Evolutionary conservation across 208 protist genomes (phyloP).

Genomic region (Trypanosomatidae sp.): DNA sequence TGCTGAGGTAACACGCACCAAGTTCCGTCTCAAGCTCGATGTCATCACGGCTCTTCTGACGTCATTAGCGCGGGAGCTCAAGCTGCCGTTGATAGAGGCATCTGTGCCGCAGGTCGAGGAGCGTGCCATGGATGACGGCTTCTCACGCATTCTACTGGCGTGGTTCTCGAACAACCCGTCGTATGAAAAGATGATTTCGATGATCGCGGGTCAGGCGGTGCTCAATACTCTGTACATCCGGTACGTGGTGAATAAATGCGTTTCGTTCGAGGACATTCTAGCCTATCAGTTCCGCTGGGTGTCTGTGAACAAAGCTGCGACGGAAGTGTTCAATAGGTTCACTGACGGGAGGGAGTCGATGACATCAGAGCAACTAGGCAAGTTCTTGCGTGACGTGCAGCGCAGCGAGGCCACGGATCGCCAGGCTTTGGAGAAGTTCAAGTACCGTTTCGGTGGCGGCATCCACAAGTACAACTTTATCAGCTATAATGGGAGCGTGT

Average conservation of each 20-base stretch:
- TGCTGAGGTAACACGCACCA: conserved; percentile 76
- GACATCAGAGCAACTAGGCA: conserved; percentile 69
- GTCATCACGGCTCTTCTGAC: conserved; percentile 36
- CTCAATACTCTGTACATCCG: conserved; percentile 67
- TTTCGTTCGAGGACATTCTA: conserved; percentile 69
- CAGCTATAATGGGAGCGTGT: conserved; percentile 70
- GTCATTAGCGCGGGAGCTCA: conserved; percentile 33
- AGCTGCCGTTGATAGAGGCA: conserved; percentile 55
- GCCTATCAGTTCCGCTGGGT: conserved; percentile 62
- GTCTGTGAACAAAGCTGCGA: conserved; percentile 53
- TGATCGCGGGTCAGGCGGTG: conserved; percentile 41
- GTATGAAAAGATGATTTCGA: conserved; percentile 39
- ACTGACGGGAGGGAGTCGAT: conserved; percentile 65
- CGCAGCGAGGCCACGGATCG: conserved; percentile 65
- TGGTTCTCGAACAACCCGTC: conserved; percentile 73
- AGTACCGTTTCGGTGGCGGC: conserved; percentile 82
- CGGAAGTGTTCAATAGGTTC: conserved; percentile 80
- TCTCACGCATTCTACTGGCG: conserved; percentile 72
- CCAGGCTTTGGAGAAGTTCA: conserved; percentile 82
- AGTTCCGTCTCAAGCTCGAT: conserved; percentile 79
- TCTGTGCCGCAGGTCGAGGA: conserved; percentile 62
- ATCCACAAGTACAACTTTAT: conserved; percentile 90
- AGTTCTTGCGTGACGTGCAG: conserved; percentile 80
- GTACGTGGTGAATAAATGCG: conserved; percentile 38
- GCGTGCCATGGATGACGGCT: conserved; percentile 82